Conservation (phyloP, 169 alveolate species). For the Cryptosporidium bovis region DNA sequence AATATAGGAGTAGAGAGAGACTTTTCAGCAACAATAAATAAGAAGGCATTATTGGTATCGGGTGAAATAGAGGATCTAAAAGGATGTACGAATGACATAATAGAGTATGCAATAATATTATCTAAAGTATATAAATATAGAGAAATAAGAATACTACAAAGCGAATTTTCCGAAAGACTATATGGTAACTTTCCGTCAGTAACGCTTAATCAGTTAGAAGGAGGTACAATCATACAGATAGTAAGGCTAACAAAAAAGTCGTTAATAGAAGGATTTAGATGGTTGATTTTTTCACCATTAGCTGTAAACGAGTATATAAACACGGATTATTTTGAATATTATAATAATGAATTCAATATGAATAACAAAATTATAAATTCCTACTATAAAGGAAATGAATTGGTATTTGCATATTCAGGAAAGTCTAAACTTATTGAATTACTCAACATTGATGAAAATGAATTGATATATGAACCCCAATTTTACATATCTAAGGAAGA, state of each 20-base stretch:
- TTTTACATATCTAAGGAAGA: constrained; percentile 29
- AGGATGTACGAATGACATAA: constrained; percentile 69
- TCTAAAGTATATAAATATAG: constrained; percentile 41
- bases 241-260: constrained; percentile 41
- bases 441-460: neutral
- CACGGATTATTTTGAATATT: neutral
- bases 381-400: neutral
- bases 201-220: constrained; percentile 28
- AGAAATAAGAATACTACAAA: constrained; percentile 53
- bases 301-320: neutral
- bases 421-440: neutral
- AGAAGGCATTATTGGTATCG: constrained; percentile 50
- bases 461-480: neutral
- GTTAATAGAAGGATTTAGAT: constrained; percentile 60
- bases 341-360: neutral
- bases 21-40: neutral
- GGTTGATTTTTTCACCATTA: constrained; percentile 17
- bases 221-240: constrained; percentile 52
- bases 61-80: constrained; percentile 34
- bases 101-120: constrained; percentile 55
- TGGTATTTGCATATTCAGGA: constrained; percentile 14
- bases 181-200: constrained; percentile 50
- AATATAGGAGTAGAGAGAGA: neutral
- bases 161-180: constrained; percentile 34
- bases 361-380: neutral